A percentile compares a stretch with the other conserved stretches of the same genome.
These are phyloP conservation scores for Sphaceloma murrayae DNA, from an alignment of 2,329 filamentous ascomycete genomes.

Conservation along the genomic window DNA sequence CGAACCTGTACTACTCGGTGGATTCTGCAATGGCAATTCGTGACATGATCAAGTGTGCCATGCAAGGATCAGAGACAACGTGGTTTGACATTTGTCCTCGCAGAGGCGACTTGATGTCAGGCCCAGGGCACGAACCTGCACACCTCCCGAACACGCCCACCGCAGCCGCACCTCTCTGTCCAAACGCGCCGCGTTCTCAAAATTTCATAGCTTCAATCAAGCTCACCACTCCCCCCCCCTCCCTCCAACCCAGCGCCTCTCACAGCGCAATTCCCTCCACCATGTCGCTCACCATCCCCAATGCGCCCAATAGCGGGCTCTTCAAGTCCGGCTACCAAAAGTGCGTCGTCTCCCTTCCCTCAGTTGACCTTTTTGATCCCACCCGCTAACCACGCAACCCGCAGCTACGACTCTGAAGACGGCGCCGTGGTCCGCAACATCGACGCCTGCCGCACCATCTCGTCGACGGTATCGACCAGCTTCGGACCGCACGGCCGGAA, in stretches of 20 bases:
- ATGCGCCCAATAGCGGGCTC: slow-evolving; percentile 81
- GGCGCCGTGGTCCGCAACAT: slow-evolving; percentile 97
- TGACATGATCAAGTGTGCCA: no score
- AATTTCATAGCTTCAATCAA: slow-evolving; percentile 12
- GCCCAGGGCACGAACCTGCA: slow-evolving; percentile 1
- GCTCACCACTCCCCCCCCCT: not conserved
- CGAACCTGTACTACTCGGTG: no score
- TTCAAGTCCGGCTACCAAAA: slow-evolving; percentile 97
- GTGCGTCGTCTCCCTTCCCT: slow-evolving; percentile 44
- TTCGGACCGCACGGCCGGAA: slow-evolving; percentile 95
- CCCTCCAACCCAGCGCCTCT: not conserved
- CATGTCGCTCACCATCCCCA: slow-evolving; percentile 96
- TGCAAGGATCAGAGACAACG: no score
- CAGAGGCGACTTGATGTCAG: no score
- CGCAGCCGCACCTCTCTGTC: not conserved
- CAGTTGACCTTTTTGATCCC: slow-evolving; percentile 16
- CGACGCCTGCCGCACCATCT: slow-evolving; percentile 92
- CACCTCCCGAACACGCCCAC: slow-evolving; percentile 5
- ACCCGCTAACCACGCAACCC: slow-evolving; percentile 28
- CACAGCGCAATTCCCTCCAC: slow-evolving; percentile 20
- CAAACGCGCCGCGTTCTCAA: slow-evolving; percentile 10
- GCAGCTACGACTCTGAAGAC: slow-evolving; percentile 96
- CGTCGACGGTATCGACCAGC: slow-evolving; percentile 92
- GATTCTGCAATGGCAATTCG: no score
- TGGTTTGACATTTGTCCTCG: no score